These are phyloP conservation scores for Cladosporium sp. DNA, from an alignment of 2,329 filamentous ascomycete genomes.

Conservation along the genomic window DNA sequence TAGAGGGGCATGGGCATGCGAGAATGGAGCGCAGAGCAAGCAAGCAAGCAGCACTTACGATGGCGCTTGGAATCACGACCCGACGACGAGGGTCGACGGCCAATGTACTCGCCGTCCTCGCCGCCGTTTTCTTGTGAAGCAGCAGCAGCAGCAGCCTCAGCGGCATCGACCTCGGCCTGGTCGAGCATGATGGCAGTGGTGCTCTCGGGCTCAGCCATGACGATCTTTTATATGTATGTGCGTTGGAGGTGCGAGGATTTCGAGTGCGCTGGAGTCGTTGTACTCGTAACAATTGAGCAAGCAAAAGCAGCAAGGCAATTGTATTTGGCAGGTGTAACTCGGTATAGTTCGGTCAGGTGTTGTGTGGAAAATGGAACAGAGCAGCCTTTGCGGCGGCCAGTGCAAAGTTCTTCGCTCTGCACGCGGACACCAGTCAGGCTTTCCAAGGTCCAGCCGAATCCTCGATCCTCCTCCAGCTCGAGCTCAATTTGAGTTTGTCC, in stretches of 20 bases:
- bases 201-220: conserved; percentile 18
- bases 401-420: conserved; percentile 5
- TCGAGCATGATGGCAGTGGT: conserved; percentile 29
- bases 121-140: conserved; percentile 32
- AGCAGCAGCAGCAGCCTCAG: conserved; percentile 22
- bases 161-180: conserved; percentile 33
- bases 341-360: neutral
- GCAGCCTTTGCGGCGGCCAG: neutral
- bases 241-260: neutral
- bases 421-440: conserved; percentile 2
- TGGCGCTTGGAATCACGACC: conserved; percentile 39
- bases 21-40: neutral
- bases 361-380: neutral
- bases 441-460: neutral
- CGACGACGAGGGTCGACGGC: conserved; percentile 35
- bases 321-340: neutral
- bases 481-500: conserved; percentile 3
- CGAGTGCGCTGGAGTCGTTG: neutral
- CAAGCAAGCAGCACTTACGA: conserved; percentile 32
- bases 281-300: neutral
- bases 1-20: conserved; percentile 15
- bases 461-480: neutral
- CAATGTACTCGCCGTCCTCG: conserved; percentile 34
- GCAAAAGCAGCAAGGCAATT: neutral
- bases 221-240: conserved; percentile 2